A percentile compares a stretch with the other conserved stretches of the same genome.
Evolutionary conservation across 345 rosid genomes (phyloP).

Genomic region (Conringia planisiliqua): DNA sequence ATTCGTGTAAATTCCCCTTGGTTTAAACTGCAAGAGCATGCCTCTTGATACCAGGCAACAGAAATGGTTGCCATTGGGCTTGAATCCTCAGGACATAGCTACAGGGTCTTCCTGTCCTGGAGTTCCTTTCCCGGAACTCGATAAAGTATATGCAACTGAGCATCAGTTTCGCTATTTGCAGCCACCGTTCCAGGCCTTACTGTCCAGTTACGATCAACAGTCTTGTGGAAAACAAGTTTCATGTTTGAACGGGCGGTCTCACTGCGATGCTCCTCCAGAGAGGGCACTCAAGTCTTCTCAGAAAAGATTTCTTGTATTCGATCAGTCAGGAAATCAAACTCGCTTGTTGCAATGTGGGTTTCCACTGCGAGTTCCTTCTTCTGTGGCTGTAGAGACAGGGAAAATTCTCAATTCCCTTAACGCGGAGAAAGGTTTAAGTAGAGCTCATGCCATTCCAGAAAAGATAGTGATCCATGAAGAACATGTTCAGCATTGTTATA

Average conservation of each 20-base stretch:
- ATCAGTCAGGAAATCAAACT: conserved; percentile 66
- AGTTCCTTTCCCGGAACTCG: conserved; percentile 32
- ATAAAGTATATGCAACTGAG: conserved; percentile 39
- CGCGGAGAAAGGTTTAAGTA: conserved; percentile 29
- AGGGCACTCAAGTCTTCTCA: conserved; percentile 23
- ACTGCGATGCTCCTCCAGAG: conserved; percentile 24
- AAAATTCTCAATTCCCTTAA: conserved; percentile 19
- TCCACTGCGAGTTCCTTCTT: conserved; percentile 32
- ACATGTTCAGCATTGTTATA: conserved; percentile 9
- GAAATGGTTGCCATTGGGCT: conserved; percentile 44
- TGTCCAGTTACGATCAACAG: conserved; percentile 25
- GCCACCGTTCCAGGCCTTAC: conserved; percentile 35
- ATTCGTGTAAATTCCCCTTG: conserved; percentile 33
- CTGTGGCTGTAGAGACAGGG: conserved; percentile 23
- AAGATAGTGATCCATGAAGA: conserved; percentile 33
- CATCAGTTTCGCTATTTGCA: conserved; percentile 39
- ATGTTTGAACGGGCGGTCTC: conserved; percentile 23
- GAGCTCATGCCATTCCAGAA: conserved; percentile 19
- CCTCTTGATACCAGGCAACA: conserved; percentile 40
- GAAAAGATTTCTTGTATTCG: conserved; percentile 56
- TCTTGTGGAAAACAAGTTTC: conserved; percentile 32
- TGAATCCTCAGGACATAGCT: conserved; percentile 37
- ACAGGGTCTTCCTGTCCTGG: conserved; percentile 35
- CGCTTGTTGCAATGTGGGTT: conserved; percentile 43
- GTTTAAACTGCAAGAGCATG: conserved; percentile 47